These are phyloP conservation scores for Auriscalpium vulgare DNA, from an alignment of 768 basidiomycete genomes.

Conservation along the genomic window DNA sequence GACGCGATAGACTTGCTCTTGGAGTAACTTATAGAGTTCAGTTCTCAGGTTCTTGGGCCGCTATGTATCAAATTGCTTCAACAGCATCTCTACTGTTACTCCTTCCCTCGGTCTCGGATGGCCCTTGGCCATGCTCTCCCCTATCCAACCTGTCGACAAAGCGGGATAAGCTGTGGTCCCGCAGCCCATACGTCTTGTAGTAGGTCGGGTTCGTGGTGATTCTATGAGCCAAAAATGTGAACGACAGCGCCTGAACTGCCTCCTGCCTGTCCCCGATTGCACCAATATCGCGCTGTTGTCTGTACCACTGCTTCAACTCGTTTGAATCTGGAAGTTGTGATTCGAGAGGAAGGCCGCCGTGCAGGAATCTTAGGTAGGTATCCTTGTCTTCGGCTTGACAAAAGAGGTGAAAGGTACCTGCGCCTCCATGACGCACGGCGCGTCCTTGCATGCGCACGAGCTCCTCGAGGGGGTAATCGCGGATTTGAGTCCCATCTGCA, in stretches of 20 bases:
- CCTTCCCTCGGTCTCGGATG: too few relatives aligned
- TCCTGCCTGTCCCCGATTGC: constrained; percentile 50
- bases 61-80: too few relatives aligned
- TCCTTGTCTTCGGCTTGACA: constrained; percentile 85
- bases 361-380: constrained; percentile 74
- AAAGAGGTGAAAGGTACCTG: constrained; percentile 75
- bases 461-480: constrained; percentile 76
- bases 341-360: constrained; percentile 85
- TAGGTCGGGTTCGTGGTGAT: constrained; percentile 76
- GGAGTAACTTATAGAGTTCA: not conserved
- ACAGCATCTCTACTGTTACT: too few relatives aligned
- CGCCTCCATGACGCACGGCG: constrained; percentile 49
- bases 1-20: constrained; percentile 4
- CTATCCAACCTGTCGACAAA: constrained; percentile 49
- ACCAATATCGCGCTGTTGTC: constrained; percentile 28
- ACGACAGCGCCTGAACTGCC: constrained; percentile 68
- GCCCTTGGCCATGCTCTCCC: too few relatives aligned
- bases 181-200: constrained; percentile 52
- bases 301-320: constrained; percentile 42
- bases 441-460: constrained; percentile 88
- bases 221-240: constrained; percentile 71
- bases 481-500: constrained; percentile 44
- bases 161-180: constrained; percentile 56
- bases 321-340: constrained; percentile 56
- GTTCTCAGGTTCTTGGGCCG: too few relatives aligned